Percentiles rank a stretch among this genome's conserved stretches.
Conservation (phyloP, 2,329 filamentous ascomycete genomes). For the Emericellopsis cladophorae region DNA sequence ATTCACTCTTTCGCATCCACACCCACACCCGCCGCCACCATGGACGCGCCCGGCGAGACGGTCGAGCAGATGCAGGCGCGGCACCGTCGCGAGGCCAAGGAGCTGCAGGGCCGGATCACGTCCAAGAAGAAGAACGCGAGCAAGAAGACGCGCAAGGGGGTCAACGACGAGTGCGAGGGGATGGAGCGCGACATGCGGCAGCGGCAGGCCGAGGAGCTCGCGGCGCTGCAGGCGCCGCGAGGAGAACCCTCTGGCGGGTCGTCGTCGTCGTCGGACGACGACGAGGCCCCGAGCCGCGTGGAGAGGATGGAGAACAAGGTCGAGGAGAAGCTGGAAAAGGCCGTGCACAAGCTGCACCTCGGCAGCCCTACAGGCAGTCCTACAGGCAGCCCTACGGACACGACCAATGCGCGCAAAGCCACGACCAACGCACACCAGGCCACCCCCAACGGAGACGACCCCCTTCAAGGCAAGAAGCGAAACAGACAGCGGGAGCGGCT, state of each 20-base stretch:
- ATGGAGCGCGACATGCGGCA: constrained; percentile 56
- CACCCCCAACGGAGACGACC: not conserved
- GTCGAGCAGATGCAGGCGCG: constrained; percentile 68
- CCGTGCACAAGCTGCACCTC: constrained; percentile 9
- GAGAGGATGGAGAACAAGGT: constrained; percentile 6
- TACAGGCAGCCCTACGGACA: not conserved
- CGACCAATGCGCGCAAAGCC: not conserved
- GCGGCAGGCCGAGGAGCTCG: constrained; percentile 50
- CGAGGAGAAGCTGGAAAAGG: constrained; percentile 9
- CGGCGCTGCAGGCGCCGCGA: constrained; percentile 20
- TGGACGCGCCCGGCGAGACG: constrained; percentile 25
- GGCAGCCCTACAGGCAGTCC: too few species aligned
- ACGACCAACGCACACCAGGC: too few species aligned
- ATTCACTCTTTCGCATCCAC: too few species aligned
- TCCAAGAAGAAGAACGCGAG: constrained; percentile 96
- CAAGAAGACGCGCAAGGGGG: constrained; percentile 68
- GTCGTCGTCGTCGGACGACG: too few species aligned
- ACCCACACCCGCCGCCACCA: constrained; percentile 4
- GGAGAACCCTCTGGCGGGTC: too few species aligned
- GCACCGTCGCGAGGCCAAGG: constrained; percentile 80
- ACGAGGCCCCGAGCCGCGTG: constrained; percentile 3
- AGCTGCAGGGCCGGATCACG: constrained; percentile 74
- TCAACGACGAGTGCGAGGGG: constrained; percentile 64
- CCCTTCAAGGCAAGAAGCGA: constrained; percentile 50
- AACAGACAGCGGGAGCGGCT: constrained; percentile 88